Conservation (phyloP, 2,329 filamentous ascomycete species). For the Nigrospora oryzae region DNA sequence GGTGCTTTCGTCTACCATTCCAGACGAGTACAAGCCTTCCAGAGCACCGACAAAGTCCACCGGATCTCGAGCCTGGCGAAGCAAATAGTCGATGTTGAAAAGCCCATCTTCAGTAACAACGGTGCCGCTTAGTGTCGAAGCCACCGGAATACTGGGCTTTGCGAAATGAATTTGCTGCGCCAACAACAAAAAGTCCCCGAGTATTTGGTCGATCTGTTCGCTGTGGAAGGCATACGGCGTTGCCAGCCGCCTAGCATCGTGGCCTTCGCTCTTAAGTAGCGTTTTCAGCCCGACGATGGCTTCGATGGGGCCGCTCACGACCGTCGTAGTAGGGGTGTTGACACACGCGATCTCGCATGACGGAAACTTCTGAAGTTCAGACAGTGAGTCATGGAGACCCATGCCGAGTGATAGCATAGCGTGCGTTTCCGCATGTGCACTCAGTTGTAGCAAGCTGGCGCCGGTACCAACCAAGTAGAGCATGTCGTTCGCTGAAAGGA, state of each 20-base stretch:
- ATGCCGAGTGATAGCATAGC: neutral
- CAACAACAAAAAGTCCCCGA: neutral
- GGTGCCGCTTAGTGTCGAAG: neutral
- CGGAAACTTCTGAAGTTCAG: too few relatives aligned
- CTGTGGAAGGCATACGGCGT: neutral
- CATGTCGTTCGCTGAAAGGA: neutral
- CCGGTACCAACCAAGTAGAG: neutral
- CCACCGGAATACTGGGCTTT: neutral
- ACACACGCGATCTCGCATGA: neutral
- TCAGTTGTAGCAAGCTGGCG: neutral
- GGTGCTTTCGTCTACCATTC: too few relatives aligned
- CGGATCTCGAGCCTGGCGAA: neutral
- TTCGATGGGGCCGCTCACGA: neutral
- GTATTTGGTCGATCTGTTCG: neutral
- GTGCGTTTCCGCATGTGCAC: neutral
- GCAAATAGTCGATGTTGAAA: neutral
- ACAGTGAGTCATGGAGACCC: too few relatives aligned
- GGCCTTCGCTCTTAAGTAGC: neutral
- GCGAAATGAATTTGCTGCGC: neutral
- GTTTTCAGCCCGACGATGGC: neutral
- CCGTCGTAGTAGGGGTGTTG: neutral
- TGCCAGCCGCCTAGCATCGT: neutral
- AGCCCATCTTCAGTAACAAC: neutral
- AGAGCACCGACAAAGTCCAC: neutral
- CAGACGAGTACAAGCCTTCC: too few relatives aligned